Evolutionary conservation across 2,329 filamentous ascomycete species (phyloP).

Genomic region (Ceratocystis smalleyi): DNA sequence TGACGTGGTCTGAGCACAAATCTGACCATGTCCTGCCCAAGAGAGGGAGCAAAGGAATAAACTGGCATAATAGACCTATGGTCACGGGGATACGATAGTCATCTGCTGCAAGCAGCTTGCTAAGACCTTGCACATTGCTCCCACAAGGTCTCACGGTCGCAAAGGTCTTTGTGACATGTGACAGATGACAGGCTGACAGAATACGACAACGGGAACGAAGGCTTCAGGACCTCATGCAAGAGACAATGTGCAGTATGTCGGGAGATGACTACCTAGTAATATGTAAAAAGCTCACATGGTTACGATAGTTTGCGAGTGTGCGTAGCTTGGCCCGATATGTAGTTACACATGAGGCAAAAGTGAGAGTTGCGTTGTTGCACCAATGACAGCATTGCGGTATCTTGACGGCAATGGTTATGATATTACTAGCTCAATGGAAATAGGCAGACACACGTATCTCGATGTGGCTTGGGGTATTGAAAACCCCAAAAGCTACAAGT

Average conservation of each 20-base stretch:
- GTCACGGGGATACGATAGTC: neutral
- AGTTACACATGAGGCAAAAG: neutral
- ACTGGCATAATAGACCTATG: neutral
- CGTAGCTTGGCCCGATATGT: neutral
- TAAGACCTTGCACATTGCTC: neutral
- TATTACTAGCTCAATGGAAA: too few relatives aligned
- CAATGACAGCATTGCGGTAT: neutral
- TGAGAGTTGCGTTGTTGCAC: neutral
- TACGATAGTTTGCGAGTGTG: neutral
- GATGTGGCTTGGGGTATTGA: too few relatives aligned
- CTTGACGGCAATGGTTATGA: neutral
- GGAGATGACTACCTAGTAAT: neutral
- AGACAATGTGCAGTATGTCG: neutral
- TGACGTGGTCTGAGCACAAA: neutral
- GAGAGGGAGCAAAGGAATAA: neutral
- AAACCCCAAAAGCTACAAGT: too few relatives aligned
- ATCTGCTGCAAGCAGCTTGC: neutral
- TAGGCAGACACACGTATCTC: too few relatives aligned
- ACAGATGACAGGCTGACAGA: neutral
- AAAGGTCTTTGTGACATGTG: neutral
- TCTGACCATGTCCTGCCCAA: neutral
- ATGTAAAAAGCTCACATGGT: neutral
- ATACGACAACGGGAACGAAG: neutral
- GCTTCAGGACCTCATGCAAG: neutral
- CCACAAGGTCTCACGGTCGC: neutral